A percentile compares a stretch with the other conserved stretches of the same genome.
Conservation (phyloP, 2,329 filamentous ascomycete species). For the Apiospora aurea region DNA sequence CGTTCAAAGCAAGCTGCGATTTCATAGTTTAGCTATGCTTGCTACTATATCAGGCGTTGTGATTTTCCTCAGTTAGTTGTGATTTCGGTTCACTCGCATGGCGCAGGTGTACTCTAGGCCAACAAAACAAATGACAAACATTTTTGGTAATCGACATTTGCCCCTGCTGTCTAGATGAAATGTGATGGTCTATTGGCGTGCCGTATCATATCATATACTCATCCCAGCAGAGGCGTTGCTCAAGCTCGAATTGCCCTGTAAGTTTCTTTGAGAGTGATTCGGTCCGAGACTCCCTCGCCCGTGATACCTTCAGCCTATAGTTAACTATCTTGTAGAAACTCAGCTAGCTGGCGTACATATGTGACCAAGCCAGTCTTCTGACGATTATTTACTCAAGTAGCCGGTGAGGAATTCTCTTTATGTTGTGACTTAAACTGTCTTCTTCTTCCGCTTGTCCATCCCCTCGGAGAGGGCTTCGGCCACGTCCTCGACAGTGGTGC, state of each 20-base stretch:
- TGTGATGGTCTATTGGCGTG: background rate
- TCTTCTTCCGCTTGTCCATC: conserved; percentile 41
- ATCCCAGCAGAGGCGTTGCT: background rate
- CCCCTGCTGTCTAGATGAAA: conserved; percentile 36
- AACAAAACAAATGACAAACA: conserved; percentile 10
- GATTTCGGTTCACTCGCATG: conserved; percentile 25
- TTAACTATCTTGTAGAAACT: background rate
- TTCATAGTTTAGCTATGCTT: conserved; percentile 22
- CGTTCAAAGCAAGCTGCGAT: conserved; percentile 10
- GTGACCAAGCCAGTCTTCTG: background rate
- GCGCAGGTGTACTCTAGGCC: conserved; percentile 27
- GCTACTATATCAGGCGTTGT: conserved; percentile 25
- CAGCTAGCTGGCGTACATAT: background rate
- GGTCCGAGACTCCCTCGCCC: background rate
- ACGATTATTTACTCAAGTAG: too few relatives aligned
- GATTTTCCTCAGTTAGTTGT: conserved; percentile 23
- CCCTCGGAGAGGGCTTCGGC: conserved; percentile 48
- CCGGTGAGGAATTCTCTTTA: too few relatives aligned
- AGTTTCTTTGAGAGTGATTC: background rate
- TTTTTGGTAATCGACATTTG: conserved; percentile 29
- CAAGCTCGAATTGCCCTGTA: background rate
- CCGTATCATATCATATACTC: background rate
- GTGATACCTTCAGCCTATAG: background rate
- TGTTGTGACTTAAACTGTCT: conserved; percentile 24
- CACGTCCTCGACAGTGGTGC: conserved; percentile 64